Conservation (phyloP, 2,329 filamentous ascomycete species). For the Pestalotiopsis sp. region DNA sequence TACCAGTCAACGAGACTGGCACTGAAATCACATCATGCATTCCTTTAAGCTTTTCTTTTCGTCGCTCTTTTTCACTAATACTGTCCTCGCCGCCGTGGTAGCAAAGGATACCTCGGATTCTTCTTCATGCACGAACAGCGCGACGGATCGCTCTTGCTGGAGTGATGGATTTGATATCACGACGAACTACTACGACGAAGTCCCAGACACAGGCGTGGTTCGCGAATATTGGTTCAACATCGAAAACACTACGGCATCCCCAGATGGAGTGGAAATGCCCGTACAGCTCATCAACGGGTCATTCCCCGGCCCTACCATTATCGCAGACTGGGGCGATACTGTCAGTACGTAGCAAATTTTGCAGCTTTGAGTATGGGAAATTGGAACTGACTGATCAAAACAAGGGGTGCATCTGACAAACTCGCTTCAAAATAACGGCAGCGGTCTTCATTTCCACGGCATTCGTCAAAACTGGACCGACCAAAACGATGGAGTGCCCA, state of each 20-base stretch:
- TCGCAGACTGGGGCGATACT: conserved; percentile 51
- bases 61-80: neutral
- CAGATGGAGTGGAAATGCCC: conserved; percentile 37
- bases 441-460: conserved; percentile 66
- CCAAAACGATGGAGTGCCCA: conserved; percentile 58
- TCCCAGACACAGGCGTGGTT: conserved; percentile 42
- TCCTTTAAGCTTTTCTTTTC: neutral
- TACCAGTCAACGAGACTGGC: neutral
- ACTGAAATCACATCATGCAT: neutral
- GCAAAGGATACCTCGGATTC: neutral
- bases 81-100: neutral
- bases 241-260: conserved; percentile 32
- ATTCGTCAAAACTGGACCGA: conserved; percentile 58
- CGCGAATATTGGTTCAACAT: conserved; percentile 40
- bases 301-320: conserved; percentile 27
- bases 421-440: conserved; percentile 53
- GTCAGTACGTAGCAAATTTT: neutral
- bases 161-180: conserved; percentile 23
- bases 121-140: conserved; percentile 11
- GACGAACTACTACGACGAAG: conserved; percentile 36
- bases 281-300: conserved; percentile 44
- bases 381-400: neutral
- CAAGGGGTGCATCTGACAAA: conserved; percentile 55
- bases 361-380: too few species aligned
- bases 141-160: conserved; percentile 5